phyloP scores from a whole-genome alignment of 139 green algal genomes.

The Volvox reticuliferus region DNA sequence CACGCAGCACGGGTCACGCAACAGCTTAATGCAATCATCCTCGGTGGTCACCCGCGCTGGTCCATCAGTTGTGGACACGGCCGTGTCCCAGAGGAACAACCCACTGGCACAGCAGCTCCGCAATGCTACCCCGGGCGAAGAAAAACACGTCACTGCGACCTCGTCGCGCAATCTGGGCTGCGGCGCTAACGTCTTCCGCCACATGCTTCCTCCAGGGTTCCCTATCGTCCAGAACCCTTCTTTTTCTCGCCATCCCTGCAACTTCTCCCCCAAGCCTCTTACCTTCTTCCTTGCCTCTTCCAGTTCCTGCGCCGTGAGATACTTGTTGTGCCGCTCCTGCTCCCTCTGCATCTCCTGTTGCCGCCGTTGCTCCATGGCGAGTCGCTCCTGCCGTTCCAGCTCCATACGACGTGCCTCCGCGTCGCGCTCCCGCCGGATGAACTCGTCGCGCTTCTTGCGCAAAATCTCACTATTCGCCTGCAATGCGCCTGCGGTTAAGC shows the following conservation, averaged over 20 bases:
- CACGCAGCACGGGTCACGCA: too few species aligned
- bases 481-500: slow-evolving; percentile 52
- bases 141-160: too few species aligned
- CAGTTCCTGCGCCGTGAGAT: slow-evolving; percentile 56
- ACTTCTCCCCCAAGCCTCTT: slow-evolving; percentile 19
- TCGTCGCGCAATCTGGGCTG: too few species aligned
- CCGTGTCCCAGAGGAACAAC: too few species aligned
- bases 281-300: slow-evolving; percentile 68
- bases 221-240: too few species aligned
- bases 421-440: slow-evolving; percentile 61
- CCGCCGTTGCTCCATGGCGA: slow-evolving; percentile 47
- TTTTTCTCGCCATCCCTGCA: not conserved
- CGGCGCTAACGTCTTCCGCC: too few species aligned
- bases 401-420: slow-evolving; percentile 45
- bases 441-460: slow-evolving; percentile 67
- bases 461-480: slow-evolving; percentile 61
- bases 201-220: too few species aligned
- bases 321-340: slow-evolving; percentile 67
- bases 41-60: too few species aligned
- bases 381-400: slow-evolving; percentile 43
- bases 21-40: too few species aligned
- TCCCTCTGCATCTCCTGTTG: slow-evolving; percentile 53
- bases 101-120: too few species aligned
- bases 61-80: too few species aligned
- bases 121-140: too few species aligned